phyloP scores from a whole-genome alignment of 345 rosid genomes.

The Euphorbia pulcherrima region DNA sequence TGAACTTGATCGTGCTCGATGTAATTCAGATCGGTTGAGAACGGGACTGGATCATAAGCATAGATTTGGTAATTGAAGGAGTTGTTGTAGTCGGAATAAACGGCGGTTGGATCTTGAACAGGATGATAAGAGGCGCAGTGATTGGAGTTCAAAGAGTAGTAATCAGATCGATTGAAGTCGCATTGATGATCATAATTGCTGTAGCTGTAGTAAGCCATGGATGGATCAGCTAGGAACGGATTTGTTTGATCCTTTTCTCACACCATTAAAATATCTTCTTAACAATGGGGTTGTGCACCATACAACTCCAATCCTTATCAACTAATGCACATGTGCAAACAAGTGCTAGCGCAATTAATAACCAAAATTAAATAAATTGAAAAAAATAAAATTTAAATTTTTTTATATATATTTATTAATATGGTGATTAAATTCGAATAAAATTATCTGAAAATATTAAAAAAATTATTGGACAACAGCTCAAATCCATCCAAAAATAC shows the following conservation, averaged over 20 bases:
- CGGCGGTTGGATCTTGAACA: slow-evolving; percentile 3
- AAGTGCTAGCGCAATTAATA: too few relatives aligned
- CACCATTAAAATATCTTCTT: neutral
- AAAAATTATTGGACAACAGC: too few relatives aligned
- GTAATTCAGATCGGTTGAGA: slow-evolving; percentile 37
- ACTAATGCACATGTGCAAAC: too few relatives aligned
- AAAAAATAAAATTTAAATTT: too few relatives aligned
- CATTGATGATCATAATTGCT: slow-evolving; percentile 11
- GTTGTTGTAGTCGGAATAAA: slow-evolving; percentile 14
- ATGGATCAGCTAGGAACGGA: neutral
- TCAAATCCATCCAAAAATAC: too few relatives aligned
- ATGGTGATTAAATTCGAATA: too few relatives aligned
- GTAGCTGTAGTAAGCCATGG: slow-evolving; percentile 28
- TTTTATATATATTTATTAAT: too few relatives aligned
- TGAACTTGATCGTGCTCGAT: slow-evolving; percentile 29
- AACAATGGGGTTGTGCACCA: neutral
- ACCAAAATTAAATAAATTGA: too few relatives aligned
- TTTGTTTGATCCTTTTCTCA: neutral
- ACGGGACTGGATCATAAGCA: slow-evolving; percentile 27
- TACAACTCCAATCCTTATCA: neutral
- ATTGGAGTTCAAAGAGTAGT: slow-evolving; percentile 9
- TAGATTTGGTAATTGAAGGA: slow-evolving; percentile 6
- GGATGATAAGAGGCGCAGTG: slow-evolving; percentile 9
- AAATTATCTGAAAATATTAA: too few relatives aligned
- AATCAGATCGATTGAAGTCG: slow-evolving; percentile 2